Evolutionary conservation across 306 rosid species (phyloP).

Genomic region (Medicago truncatula): DNA sequence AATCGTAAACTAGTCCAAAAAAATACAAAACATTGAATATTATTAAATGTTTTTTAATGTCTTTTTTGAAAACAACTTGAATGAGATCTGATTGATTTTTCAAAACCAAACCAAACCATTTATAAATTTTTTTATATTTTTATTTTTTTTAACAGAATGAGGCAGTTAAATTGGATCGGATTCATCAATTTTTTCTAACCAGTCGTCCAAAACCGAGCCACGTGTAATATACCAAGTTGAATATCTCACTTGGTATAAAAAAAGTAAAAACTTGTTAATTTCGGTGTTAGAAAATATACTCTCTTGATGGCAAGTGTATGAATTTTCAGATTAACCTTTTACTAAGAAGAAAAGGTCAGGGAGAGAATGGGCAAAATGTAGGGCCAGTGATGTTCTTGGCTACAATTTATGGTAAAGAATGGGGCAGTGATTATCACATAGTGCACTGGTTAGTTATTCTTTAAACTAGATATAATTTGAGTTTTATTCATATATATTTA

Average conservation of each 20-base stretch:
- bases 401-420: slow-evolving; percentile 77
- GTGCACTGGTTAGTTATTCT: slow-evolving; percentile 59
- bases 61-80: too few relatives aligned
- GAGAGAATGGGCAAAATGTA: slow-evolving; percentile 53
- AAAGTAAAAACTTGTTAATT: neutral
- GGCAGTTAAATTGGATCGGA: too few relatives aligned
- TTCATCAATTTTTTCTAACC: too few relatives aligned
- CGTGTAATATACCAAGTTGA: too few relatives aligned
- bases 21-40: too few relatives aligned
- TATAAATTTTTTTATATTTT: too few relatives aligned
- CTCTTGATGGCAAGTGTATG: slow-evolving; percentile 33
- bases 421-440: slow-evolving; percentile 89
- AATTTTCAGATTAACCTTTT: slow-evolving; percentile 70
- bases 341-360: slow-evolving; percentile 63
- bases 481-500: slow-evolving; percentile 11
- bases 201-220: too few relatives aligned
- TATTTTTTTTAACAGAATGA: too few relatives aligned
- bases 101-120: too few relatives aligned
- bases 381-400: slow-evolving; percentile 80
- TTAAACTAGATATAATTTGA: slow-evolving; percentile 33
- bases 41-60: too few relatives aligned
- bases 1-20: too few relatives aligned
- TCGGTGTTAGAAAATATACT: slow-evolving; percentile 6
- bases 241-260: neutral
- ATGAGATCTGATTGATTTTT: too few relatives aligned